These are phyloP conservation scores for Schrenkiella parvula DNA, from an alignment of 345 rosid genomes.

Conservation along the genomic window DNA sequence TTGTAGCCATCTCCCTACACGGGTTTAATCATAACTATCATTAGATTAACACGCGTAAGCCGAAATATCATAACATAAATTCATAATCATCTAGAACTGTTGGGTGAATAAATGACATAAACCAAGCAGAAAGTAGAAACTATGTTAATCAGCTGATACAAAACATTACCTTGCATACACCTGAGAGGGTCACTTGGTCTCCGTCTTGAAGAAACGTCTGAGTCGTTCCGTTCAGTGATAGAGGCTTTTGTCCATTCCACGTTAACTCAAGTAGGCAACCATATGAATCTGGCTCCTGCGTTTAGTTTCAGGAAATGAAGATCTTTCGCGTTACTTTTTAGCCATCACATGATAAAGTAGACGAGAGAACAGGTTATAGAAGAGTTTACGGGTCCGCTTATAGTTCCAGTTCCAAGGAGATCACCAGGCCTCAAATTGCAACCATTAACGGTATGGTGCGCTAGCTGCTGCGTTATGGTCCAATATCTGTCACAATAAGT, in stretches of 20 bases:
- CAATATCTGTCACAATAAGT: constrained; percentile 55
- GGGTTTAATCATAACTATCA: background rate
- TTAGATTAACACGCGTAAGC: background rate
- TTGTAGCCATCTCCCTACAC: constrained; percentile 86
- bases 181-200: constrained; percentile 80
- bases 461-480: constrained; percentile 89
- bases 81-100: background rate
- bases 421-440: constrained; percentile 95
- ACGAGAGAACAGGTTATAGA: background rate
- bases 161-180: constrained; percentile 61
- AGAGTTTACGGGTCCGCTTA: constrained; percentile 76
- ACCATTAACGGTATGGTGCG: constrained; percentile 91
- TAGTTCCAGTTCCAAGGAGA: constrained; percentile 87
- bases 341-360: background rate
- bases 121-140: background rate
- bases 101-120: background rate
- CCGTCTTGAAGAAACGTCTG: constrained; percentile 90
- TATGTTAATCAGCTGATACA: background rate
- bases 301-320: constrained; percentile 3
- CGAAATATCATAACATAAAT: background rate
- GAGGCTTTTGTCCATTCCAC: constrained; percentile 83
- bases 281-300: constrained; percentile 78
- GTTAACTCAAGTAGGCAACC: constrained; percentile 97
- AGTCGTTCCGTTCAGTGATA: constrained; percentile 53
- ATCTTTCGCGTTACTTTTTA: background rate